Base-by-base conservation (phyloP, 1,284 basidiomycete species). In the Trichosporon faecale region DNA sequence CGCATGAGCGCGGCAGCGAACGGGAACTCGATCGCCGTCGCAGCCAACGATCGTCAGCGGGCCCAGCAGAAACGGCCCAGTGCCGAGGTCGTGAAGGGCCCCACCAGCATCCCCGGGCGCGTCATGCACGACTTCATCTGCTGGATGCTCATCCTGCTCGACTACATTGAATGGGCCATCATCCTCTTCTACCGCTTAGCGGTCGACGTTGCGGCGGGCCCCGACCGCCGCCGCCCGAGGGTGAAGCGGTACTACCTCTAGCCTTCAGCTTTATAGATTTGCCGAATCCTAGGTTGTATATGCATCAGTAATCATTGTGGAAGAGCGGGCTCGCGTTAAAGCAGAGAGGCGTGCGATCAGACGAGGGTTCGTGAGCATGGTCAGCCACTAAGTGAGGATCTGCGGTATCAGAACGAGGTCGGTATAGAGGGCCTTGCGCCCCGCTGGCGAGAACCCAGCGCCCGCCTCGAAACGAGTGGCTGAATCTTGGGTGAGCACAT, bases 101-200 rank as follows among this genome's bases (percentile, higher is more conserved):
- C 71, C 2, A 46, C 44, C 23, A 76, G 76, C 12, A 74, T 79
- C 9, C 76, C 76, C 11, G 78, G 71, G 2, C 72, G 72, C 46
- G 33, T 78, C 25, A 72, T 76, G 35, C 76, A 79, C 68, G 78
- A 79, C 66, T 21, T 76, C 6, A 69, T 79, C 66, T 77, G 76
- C 57, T 69, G 73, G 63, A 12, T 75, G n/a, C 71, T 73, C 27
- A 71, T 79, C 21, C 64, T 72, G 25, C 61, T 76, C 64, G 75
- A 79, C 60, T 77, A 74, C 66, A 27, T 76, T 33, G 78, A 79
- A 66, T 77, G 76, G 75, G 37, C 67, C 5, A 66, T 77, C 18
- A 75, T 79, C 65, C 69, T 79, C 16, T 40, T 71, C n/a, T 77
- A 75, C 49, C 73, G 75, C 23, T 70, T 79, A 25, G 63, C 68